Conservation (phyloP, 106 monocot species). For the Narthecium ossifragum region DNA sequence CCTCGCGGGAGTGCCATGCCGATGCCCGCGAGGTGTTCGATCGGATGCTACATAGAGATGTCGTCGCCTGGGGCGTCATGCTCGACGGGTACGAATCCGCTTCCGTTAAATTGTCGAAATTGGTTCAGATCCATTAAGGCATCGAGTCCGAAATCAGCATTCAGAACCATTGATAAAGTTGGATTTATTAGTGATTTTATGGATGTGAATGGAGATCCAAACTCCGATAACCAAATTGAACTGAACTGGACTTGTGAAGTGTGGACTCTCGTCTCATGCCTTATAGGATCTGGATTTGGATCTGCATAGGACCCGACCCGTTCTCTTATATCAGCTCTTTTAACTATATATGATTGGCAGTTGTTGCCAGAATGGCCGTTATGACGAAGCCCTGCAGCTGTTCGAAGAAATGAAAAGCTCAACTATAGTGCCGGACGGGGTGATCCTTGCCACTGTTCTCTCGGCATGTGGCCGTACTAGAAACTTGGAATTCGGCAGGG, state of each 20-base stretch:
- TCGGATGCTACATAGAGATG: slow-evolving; percentile 46
- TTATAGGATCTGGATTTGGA: too few species aligned
- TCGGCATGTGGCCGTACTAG: slow-evolving; percentile 40
- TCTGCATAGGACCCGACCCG: too few species aligned
- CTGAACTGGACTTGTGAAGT: neutral
- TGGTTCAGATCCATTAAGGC: neutral
- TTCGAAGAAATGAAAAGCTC: neutral
- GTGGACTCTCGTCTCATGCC: slow-evolving; percentile 6
- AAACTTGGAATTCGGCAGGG: slow-evolving; percentile 25
- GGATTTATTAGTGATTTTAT: too few species aligned
- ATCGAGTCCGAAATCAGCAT: too few species aligned
- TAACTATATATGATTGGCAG: slow-evolving; percentile 27
- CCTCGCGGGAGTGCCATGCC: slow-evolving; percentile 11
- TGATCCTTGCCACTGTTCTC: slow-evolving; percentile 43
- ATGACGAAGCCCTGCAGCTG: slow-evolving; percentile 51
- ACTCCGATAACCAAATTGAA: neutral
- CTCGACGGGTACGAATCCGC: slow-evolving; percentile 42
- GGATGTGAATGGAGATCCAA: too few species aligned
- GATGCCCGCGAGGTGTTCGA: slow-evolving; percentile 78
- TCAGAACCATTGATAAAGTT: too few species aligned
- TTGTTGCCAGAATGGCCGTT: slow-evolving; percentile 49
- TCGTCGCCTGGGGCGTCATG: slow-evolving; percentile 83
- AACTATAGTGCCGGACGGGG: neutral
- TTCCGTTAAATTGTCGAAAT: neutral
- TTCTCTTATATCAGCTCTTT: too few species aligned